These are phyloP conservation scores for Colletotrichum costaricense DNA, from an alignment of 2,329 filamentous ascomycete genomes.

Conservation along the genomic window DNA sequence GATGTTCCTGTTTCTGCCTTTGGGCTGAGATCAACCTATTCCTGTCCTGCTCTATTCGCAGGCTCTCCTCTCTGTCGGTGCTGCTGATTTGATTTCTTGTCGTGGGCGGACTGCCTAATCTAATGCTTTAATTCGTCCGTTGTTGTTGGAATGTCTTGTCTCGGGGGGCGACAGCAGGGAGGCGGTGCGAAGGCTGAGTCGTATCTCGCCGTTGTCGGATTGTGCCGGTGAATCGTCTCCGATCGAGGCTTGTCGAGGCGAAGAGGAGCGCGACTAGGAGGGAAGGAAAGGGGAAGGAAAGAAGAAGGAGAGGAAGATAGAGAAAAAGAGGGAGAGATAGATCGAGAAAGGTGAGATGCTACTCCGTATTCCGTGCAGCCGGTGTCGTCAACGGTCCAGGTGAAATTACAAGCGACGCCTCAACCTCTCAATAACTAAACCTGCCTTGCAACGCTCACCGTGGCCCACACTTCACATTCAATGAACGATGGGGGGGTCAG, in stretches of 20 bases:
- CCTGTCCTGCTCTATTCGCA: neutral
- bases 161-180: conserved; percentile 20
- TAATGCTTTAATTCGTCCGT: neutral
- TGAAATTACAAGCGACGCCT: conserved; percentile 34
- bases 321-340: conserved; percentile 6
- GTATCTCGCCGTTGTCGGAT: conserved; percentile 35
- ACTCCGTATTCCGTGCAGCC: neutral
- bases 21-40: neutral
- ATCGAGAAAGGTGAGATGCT: conserved; percentile 6
- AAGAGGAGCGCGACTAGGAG: conserved; percentile 22
- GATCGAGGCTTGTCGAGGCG: conserved; percentile 33
- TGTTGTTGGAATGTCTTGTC: conserved; percentile 20
- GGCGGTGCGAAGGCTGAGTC: conserved; percentile 36
- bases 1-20: neutral
- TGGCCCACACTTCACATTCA: conserved; percentile 26
- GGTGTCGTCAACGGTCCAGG: conserved; percentile 29
- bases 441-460: conserved; percentile 20
- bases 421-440: conserved; percentile 19
- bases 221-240: conserved; percentile 33
- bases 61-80: neutral
- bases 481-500: conserved; percentile 19
- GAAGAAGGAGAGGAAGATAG: conserved; percentile 14
- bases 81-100: neutral
- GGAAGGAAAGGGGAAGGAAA: conserved; percentile 14
- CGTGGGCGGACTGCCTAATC: neutral